Evolutionary conservation across 768 basidiomycete species (phyloP).

Genomic region (Trametes coccinea): DNA sequence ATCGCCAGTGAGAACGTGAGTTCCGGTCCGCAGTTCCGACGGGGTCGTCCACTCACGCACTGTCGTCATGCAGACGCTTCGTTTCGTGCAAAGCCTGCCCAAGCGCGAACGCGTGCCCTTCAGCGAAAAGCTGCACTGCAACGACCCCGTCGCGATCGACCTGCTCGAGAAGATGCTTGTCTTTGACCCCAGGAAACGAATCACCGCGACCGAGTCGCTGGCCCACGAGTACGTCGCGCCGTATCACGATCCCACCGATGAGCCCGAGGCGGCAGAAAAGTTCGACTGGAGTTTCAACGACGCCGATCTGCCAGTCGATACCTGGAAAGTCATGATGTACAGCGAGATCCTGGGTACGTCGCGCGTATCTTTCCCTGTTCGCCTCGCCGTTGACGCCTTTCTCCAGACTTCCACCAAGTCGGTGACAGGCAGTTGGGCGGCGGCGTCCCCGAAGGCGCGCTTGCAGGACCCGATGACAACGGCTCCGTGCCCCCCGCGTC

Average conservation of each 20-base stretch:
- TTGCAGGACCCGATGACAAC: conserved; percentile 59
- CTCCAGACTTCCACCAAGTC: conserved; percentile 78
- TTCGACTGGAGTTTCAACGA: conserved; percentile 99
- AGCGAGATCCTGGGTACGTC: conserved; percentile 89
- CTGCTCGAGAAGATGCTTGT: conserved; percentile 98
- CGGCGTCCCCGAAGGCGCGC: conserved; percentile 59
- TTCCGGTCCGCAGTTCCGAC: conserved; percentile 14
- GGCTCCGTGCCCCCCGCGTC: conserved; percentile 14
- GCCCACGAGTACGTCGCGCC: conserved; percentile 93
- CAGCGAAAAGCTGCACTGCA: conserved; percentile 85
- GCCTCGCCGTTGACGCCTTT: not conserved
- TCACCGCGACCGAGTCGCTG: conserved; percentile 90
- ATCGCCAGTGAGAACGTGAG: conserved; percentile 96
- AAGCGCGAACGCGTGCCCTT: conserved; percentile 97
- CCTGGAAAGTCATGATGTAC: conserved; percentile 99
- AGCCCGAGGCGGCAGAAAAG: conserved; percentile 88
- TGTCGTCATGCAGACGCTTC: conserved; percentile 68
- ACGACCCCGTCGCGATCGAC: conserved; percentile 88
- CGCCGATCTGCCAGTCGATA: conserved; percentile 96
- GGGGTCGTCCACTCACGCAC: not conserved
- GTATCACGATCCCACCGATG: conserved; percentile 98
- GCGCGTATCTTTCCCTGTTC: not conserved
- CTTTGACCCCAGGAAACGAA: conserved; percentile 96
- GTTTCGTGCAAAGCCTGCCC: conserved; percentile 97
- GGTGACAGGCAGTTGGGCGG: conserved; percentile 48